Base-by-base conservation (phyloP, 495 filamentous ascomycete genomes). In the Penicillium coprophilum region DNA sequence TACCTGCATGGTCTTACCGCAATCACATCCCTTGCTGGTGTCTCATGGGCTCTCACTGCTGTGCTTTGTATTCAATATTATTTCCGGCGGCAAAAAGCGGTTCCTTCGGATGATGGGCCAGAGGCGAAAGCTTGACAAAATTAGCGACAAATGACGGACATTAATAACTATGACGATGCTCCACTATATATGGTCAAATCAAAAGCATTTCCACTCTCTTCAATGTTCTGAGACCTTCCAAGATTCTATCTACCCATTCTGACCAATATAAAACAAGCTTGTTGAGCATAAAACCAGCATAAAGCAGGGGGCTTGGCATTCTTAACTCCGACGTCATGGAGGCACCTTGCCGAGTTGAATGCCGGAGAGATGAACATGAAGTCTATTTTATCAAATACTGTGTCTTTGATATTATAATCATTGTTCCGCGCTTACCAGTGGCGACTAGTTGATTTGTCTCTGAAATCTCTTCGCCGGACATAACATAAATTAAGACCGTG, bases 1-100 rank as follows among this genome's bases (percentile, higher is more conserved):
- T 84, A 85, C 47, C 55, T 65, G 3, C 70, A 74, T 24, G 80
- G 77, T 7, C 44, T 75, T 12, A 75, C 72, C 1, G 71, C 72
- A 3, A 66, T 72, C 10, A 63, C 58, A 50, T 64, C 60, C 0
- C 41, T 75, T 28, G 72, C 72, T 12, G 71, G 56, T 7, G 71
- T 58, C 0, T 67, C 72, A 12, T 75, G 72, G 72, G 58, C 55
- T 13, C 46, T 63, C 24, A 46, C 58, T 2, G 30, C 63, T 5
- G 41, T 58, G 6, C 58, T 72, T 39, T 54, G 58, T 41, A 24
- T 57, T 19, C 64, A 69, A 39, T 66, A 69, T 55, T 62, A 62
- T 41, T 23, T 45, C 28, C 50, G 59, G 1, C 62, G 59, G 7
- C 43, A 36, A n/a, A 67, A 61, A 21, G 43, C 56, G 20, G 36